Evolutionary conservation across 306 rosid genomes (phyloP).

Genomic region (Corylus americana): DNA sequence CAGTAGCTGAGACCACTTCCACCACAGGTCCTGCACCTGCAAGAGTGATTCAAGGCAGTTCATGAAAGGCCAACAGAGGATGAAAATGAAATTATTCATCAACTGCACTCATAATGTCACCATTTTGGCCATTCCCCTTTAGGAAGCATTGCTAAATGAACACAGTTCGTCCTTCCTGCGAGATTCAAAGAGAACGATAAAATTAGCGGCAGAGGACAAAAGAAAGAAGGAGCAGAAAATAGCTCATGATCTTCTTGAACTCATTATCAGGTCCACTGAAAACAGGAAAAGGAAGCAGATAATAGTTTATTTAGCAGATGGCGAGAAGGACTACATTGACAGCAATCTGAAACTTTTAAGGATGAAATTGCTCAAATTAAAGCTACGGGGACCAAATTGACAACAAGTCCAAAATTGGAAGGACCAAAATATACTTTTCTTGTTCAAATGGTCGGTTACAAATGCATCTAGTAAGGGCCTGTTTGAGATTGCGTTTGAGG

Average conservation of each 20-base stretch:
- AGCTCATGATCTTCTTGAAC: not conserved
- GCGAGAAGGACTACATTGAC: not conserved
- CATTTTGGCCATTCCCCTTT: constrained; percentile 97
- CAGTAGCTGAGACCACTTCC: constrained; percentile 85
- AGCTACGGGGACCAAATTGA: not conserved
- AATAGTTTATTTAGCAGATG: no score
- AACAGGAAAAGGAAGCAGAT: no score
- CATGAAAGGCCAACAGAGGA: not conserved
- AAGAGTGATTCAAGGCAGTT: constrained; percentile 14
- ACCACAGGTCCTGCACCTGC: constrained; percentile 77
- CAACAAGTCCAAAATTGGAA: not conserved
- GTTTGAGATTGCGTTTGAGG: no score
- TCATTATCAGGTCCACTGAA: no score
- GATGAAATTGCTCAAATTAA: not conserved
- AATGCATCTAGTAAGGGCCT: not conserved
- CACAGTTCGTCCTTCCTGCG: constrained; percentile 71
- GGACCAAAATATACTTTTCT: not conserved
- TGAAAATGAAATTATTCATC: not conserved
- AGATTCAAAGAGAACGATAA: not conserved
- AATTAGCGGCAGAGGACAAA: not conserved
- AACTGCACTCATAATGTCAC: constrained; percentile 25
- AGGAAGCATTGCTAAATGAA: constrained; percentile 70
- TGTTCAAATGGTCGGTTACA: not conserved
- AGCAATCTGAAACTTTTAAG: not conserved
- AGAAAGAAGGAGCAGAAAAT: not conserved